Conservation (phyloP, 805 yeast genomes). For the Candida saitoana region DNA sequence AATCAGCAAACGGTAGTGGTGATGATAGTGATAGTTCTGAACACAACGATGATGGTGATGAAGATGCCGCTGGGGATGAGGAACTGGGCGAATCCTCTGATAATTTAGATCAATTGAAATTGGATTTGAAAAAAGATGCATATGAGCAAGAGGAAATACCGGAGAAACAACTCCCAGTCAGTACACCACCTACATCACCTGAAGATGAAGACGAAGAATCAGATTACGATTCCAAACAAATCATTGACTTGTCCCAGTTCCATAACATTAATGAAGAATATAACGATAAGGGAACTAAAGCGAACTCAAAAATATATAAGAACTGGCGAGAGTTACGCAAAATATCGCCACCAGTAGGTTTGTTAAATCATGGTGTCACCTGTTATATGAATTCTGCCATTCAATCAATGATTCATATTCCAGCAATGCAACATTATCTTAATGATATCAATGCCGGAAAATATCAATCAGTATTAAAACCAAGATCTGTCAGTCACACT, state of each 20-base stretch:
- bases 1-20: not conserved
- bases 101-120: conserved; percentile 12
- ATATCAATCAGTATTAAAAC: conserved; percentile 41
- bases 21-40: not conserved
- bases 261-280: conserved; percentile 55
- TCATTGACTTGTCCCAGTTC: conserved; percentile 24
- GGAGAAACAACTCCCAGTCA: conserved; percentile 5
- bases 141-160: conserved; percentile 11
- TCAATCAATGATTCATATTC: conserved; percentile 85
- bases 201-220: conserved; percentile 18
- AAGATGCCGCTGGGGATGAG: conserved; percentile 7
- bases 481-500: conserved; percentile 58
- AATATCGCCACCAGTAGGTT: conserved; percentile 61
- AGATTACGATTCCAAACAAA: conserved; percentile 9
- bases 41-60: conserved; percentile 4
- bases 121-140: conserved; percentile 14
- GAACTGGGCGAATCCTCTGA: conserved; percentile 12
- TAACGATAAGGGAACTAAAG: conserved; percentile 62
- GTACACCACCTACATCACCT: conserved; percentile 34
- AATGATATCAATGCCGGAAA: conserved; percentile 58
- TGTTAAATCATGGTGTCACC: conserved; percentile 89
- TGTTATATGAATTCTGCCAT: conserved; percentile 96
- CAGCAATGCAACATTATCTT: conserved; percentile 83
- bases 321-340: conserved; percentile 60
- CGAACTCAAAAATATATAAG: conserved; percentile 56